Evolutionary conservation across 352 stramenopile species (phyloP).

Genomic region (Hyaloperonospora brassicae): DNA sequence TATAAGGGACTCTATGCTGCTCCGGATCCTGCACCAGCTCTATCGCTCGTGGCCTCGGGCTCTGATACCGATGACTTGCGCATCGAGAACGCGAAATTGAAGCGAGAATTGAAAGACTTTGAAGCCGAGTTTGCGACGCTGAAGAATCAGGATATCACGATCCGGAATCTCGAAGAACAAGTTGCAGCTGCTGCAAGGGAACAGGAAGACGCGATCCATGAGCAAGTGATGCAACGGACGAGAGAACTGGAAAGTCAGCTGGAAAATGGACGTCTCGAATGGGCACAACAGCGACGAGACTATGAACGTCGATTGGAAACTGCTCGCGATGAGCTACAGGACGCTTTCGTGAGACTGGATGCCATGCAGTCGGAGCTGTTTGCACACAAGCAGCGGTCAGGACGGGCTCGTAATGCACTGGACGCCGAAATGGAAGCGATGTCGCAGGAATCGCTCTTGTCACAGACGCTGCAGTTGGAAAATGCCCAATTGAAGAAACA

Average conservation of each 20-base stretch:
- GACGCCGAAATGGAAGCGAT: slow-evolving; percentile 86
- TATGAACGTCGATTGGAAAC: slow-evolving; percentile 62
- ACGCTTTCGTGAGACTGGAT: slow-evolving; percentile 74
- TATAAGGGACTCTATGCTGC: slow-evolving; percentile 84
- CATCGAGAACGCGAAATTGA: slow-evolving; percentile 87
- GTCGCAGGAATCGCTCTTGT: slow-evolving; percentile 75
- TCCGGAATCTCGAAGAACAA: slow-evolving; percentile 90
- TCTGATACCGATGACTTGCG: slow-evolving; percentile 49
- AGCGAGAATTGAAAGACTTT: slow-evolving; percentile 87
- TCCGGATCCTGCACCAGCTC: slow-evolving; percentile 67
- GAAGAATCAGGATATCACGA: slow-evolving; percentile 97
- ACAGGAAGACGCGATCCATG: slow-evolving; percentile 53
- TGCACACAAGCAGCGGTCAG: slow-evolving; percentile 70
- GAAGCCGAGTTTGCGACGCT: slow-evolving; percentile 90
- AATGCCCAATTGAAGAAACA: slow-evolving; percentile 83
- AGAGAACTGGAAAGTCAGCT: slow-evolving; percentile 59
- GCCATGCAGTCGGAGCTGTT: slow-evolving; percentile 89
- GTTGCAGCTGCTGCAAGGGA: slow-evolving; percentile 73
- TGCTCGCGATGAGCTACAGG: slow-evolving; percentile 47
- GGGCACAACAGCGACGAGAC: slow-evolving; percentile 71
- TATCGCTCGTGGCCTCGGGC: slow-evolving; percentile 49
- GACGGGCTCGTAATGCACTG: slow-evolving; percentile 47
- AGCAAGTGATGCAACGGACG: slow-evolving; percentile 51
- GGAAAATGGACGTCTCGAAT: slow-evolving; percentile 62
- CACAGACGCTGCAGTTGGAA: slow-evolving; percentile 67